Base-by-base conservation (phyloP, 192 early-diverging fungal genomes). In the Umbelopsis sp. region DNA sequence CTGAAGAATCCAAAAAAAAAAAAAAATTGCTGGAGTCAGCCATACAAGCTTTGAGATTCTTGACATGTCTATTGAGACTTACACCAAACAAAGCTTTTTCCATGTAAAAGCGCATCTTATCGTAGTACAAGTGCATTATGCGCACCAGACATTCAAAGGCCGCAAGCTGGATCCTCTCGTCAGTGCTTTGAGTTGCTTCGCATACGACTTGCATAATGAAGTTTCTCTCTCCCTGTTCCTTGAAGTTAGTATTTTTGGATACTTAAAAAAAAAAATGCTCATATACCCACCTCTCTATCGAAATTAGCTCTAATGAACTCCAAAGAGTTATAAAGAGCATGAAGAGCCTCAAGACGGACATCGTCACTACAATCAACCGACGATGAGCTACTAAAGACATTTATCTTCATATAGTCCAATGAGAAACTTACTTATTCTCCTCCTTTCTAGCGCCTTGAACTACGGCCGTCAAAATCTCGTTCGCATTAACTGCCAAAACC, bases 201-300 rank as follows among this genome's bases (percentile, higher is more conserved):
- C 98, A 99, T 21, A 99, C 94, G 10, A 97, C 92, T 75, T 96
- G 94, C 98, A 99, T 99, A 64, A 99, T 96, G 67, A 93, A 95
- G 81, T 99, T 98, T 67, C 98, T 89, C 79, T 99, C 97, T 66
- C 88, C 91, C 82, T 92, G 66, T 15, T 20, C 25, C 69, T 46
- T 16, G 9, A 13, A 0, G 64, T 11, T 20, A 65, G 20, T 2
- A 44, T 41, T 65, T 9, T 0, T 11, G 12, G 11, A 21, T 20
- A 30, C 12, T 7, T 41, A 13, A 16, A 74, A 13, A 16, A 2
- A 12, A 50, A 75, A 41, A 0, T 41, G 5, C 8, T 61, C 12
- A 5, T 20, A 4, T 37, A 72, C 44, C 67, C 66, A 90, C 90
- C 80, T 96, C 95, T 61, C 91, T 83, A 48, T 94, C 92, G 85